A percentile compares a stretch with the other conserved stretches of the same genome.
phyloP scores from a whole-genome alignment of 495 filamentous ascomycete genomes.

The Alectoria sarmentosa region DNA sequence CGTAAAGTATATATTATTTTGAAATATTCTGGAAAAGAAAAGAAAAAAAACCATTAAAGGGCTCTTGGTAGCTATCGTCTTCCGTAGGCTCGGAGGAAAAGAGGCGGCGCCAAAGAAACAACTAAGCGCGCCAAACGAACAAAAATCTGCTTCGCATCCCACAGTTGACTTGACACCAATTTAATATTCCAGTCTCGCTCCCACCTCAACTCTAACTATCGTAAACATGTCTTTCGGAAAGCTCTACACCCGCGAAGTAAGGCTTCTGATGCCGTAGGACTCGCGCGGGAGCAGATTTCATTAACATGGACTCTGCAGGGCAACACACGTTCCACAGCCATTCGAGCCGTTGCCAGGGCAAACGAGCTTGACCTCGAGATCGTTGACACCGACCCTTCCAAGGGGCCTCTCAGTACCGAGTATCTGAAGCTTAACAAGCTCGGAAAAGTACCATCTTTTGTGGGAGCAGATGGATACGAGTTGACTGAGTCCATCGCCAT shows the following conservation, averaged over 20 bases:
- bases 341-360: slow-evolving; percentile 89
- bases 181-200: neutral
- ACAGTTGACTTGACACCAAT: neutral
- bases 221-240: slow-evolving; percentile 87
- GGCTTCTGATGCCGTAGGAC: slow-evolving; percentile 30
- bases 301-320: slow-evolving; percentile 42
- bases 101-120: neutral
- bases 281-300: slow-evolving; percentile 16
- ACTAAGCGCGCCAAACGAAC: neutral
- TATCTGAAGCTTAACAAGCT: slow-evolving; percentile 82
- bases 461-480: slow-evolving; percentile 83
- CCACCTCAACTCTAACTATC: neutral
- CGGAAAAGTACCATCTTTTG: slow-evolving; percentile 86
- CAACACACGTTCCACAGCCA: slow-evolving; percentile 82
- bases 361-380: slow-evolving; percentile 87
- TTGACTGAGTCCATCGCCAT: slow-evolving; percentile 90
- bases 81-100: neutral
- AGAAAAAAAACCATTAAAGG: too few species aligned
- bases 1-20: too few species aligned
- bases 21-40: too few species aligned
- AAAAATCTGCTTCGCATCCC: neutral
- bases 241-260: slow-evolving; percentile 80
- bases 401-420: slow-evolving; percentile 52
- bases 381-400: slow-evolving; percentile 57
- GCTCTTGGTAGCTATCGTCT: too few species aligned